phyloP scores from a whole-genome alignment of 1,284 basidiomycete species.

The Golubevia sp. region DNA sequence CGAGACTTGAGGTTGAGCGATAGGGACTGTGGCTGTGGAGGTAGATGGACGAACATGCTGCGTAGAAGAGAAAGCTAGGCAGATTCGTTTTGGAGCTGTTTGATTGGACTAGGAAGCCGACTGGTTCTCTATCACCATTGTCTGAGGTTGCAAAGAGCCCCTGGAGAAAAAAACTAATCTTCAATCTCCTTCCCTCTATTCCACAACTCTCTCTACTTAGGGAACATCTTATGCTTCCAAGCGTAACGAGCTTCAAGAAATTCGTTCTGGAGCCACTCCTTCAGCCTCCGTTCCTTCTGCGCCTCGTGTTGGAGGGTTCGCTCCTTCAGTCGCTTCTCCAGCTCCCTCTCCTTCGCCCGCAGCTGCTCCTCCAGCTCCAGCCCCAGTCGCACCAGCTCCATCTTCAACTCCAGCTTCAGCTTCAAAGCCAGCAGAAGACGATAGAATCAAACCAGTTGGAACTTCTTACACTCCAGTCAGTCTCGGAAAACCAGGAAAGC shows the following conservation, averaged over 20 bases:
- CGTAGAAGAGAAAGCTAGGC: too few species aligned
- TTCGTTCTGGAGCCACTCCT: constrained; percentile 34
- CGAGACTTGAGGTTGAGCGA: too few species aligned
- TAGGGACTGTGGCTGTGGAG: too few species aligned
- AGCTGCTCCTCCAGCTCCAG: constrained; percentile 1
- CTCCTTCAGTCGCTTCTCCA: background rate
- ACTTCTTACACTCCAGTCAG: constrained; percentile 53
- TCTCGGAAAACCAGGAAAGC: constrained; percentile 55
- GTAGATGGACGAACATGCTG: too few species aligned
- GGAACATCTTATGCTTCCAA: constrained; percentile 45
- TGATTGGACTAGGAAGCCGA: too few species aligned
- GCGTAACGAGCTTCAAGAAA: constrained; percentile 47
- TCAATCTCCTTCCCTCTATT: background rate
- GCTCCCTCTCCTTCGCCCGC: constrained; percentile 15
- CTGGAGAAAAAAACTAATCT: too few species aligned
- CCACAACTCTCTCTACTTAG: background rate
- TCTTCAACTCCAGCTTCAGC: constrained; percentile 1
- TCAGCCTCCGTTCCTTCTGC: constrained; percentile 19
- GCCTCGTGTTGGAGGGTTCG: constrained; percentile 2
- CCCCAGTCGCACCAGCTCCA: constrained; percentile 1
- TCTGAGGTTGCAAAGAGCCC: too few species aligned
- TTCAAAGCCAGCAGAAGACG: constrained; percentile 46
- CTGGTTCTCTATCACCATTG: too few species aligned
- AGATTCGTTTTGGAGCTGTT: too few species aligned
- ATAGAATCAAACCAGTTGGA: constrained; percentile 54